Conservation (phyloP, 2,329 filamentous ascomycete genomes). For the Paecilomyces niveus region DNA sequence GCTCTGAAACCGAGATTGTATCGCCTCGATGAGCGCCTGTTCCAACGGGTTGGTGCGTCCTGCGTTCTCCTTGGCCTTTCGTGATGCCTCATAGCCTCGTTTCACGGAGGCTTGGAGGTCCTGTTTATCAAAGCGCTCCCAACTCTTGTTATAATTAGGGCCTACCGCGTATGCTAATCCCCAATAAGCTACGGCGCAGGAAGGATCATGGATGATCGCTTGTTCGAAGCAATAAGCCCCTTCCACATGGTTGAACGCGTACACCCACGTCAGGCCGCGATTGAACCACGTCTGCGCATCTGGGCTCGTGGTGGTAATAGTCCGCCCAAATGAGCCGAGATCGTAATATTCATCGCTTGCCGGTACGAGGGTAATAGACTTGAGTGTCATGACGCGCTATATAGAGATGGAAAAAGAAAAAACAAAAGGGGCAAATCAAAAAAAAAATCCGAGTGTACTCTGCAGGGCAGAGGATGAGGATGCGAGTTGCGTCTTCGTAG, state of each 20-base stretch:
- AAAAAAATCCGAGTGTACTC: background rate
- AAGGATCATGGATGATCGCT: conserved; percentile 34
- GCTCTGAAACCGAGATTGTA: conserved; percentile 53
- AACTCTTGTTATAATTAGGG: conserved; percentile 49
- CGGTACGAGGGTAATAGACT: background rate
- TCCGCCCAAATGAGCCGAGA: conserved; percentile 53
- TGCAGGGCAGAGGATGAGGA: no score
- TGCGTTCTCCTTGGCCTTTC: conserved; percentile 35
- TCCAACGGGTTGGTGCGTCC: conserved; percentile 45
- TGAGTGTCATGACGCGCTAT: background rate
- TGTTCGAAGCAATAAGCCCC: conserved; percentile 46
- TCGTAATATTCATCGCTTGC: conserved; percentile 24
- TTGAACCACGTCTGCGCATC: conserved; percentile 62
- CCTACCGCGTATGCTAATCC: conserved; percentile 44
- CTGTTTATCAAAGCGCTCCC: conserved; percentile 40
- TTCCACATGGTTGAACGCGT: conserved; percentile 71
- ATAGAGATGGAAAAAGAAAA: no score
- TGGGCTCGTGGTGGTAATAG: conserved; percentile 46
- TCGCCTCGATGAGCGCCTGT: conserved; percentile 53
- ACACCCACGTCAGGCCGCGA: conserved; percentile 65
- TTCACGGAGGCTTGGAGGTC: conserved; percentile 38
- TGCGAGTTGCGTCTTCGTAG: no score
- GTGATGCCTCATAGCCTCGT: conserved; percentile 38
- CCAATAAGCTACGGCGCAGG: conserved; percentile 43
- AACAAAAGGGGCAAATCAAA: background rate